Evolutionary conservation across 1,284 basidiomycete genomes (phyloP), one percentile per base, ranked within the genome.

Genomic region (Cutaneotrichosporon sp.): DNA sequence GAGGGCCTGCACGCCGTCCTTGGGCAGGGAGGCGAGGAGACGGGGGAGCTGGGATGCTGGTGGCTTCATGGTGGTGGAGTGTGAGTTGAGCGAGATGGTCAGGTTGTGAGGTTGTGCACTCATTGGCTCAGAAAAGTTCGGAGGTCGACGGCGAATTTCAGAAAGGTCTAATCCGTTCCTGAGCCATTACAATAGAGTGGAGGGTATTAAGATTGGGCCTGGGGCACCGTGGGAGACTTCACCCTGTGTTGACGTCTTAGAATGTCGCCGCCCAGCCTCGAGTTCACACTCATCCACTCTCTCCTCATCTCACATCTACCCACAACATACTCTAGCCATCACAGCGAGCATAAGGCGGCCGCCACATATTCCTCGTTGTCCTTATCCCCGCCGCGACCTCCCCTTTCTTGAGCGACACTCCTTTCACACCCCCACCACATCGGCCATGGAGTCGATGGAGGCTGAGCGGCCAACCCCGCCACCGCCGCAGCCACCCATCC

Each of bases 21-120:
- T n/a, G 9, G 74, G 71, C 24, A 76, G 69, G 36, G 45, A 24
- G 8, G 72, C 59, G 54, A 75, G 70, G n/a, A 75, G 69, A 25
- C 62, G 51, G 11, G 73, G 71, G 46, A 75, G 66, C 58, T 63
- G 59, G 58, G 31, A 53, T 34, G 62, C 62, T 45, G 62, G 58
- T 22, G 62, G 62, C 54, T 59, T 63, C 49, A 56, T 51, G 25
- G 36, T 14, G 24, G 38, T 54, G 20, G 9, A n/a, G 9, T 27
- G 25, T 18, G n/a, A n/a, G n/a, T n/a, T n/a, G n/a, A n/a, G n/a
- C 29, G 29, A 33, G 34, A n/a, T 20, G 51, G n/a, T n/a, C n/a
- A n/a, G n/a, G n/a, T n/a, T n/a, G n/a, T n/a, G n/a, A n/a, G n/a
- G n/a, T n/a, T n/a, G n/a, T n/a, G n/a, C n/a, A n/a, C 7, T 6